Evolutionary conservation across 2,329 filamentous ascomycete genomes (phyloP).

Genomic region (Cladophialophora immunda): DNA sequence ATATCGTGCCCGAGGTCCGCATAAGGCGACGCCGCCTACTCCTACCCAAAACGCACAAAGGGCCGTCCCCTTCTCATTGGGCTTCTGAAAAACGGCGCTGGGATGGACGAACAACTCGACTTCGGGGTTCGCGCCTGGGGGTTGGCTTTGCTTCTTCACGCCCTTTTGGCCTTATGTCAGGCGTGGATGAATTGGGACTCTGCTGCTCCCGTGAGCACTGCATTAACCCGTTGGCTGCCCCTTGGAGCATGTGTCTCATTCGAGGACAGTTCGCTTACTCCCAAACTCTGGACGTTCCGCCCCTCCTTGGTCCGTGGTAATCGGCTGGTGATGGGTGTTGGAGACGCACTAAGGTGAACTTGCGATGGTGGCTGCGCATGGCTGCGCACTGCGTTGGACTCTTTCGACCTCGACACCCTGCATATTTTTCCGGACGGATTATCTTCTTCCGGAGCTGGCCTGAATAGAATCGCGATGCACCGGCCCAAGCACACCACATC

Average conservation of each 20-base stretch:
- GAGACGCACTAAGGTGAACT: slow-evolving; percentile 2
- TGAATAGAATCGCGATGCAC: slow-evolving; percentile 1
- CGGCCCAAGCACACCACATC: neutral
- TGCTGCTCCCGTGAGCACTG: slow-evolving; percentile 9
- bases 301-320: neutral
- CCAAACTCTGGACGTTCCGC: neutral
- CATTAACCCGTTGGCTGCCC: slow-evolving; percentile 1
- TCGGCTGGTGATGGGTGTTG: slow-evolving; percentile 10
- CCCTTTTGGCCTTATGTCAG: neutral
- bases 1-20: neutral
- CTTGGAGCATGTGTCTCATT: slow-evolving; percentile 8
- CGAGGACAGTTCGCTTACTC: slow-evolving; percentile 8
- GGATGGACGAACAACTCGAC: neutral
- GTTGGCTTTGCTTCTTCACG: slow-evolving; percentile 8
- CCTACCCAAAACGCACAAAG: slow-evolving; percentile 15
- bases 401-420: neutral
- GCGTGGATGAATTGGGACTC: neutral
- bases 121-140: slow-evolving; percentile 7
- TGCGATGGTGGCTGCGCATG: slow-evolving; percentile 3
- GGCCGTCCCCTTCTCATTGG: slow-evolving; percentile 6
- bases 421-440: slow-evolving; percentile 14
- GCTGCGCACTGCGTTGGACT: neutral
- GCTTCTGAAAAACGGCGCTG: neutral
- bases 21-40: slow-evolving; percentile 1
- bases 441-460: slow-evolving; percentile 13